Conservation (phyloP, 306 rosid genomes). For the barrel medic (Medicago truncatula) region DNA sequence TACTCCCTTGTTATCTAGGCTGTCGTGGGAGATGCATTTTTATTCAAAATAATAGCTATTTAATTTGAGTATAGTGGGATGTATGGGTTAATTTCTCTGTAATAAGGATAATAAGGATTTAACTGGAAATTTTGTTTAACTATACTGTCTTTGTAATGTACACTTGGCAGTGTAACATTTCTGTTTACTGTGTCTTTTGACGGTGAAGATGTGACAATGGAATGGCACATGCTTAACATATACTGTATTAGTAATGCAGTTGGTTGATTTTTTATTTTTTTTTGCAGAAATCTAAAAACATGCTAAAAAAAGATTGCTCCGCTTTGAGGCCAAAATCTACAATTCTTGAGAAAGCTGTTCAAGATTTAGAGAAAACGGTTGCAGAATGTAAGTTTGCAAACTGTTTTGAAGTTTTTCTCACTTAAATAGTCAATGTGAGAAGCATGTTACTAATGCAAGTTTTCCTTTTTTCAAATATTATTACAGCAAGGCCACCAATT, state of each 20-base stretch:
- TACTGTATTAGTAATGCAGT: constrained; percentile 21
- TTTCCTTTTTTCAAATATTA: constrained; percentile 33
- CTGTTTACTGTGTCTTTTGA: constrained; percentile 22
- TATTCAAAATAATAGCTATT: constrained; percentile 27
- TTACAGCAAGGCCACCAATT: constrained; percentile 94
- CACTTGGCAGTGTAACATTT: constrained; percentile 25
- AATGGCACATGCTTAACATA: constrained; percentile 11
- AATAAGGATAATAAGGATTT: neutral
- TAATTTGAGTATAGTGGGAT: constrained; percentile 1
- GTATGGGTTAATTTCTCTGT: constrained; percentile 15
- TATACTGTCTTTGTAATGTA: constrained; percentile 2
- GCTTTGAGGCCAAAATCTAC: constrained; percentile 71
- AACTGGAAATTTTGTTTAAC: neutral
- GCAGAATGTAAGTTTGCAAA: constrained; percentile 76
- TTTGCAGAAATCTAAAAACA: constrained; percentile 69
- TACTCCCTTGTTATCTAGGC: constrained; percentile 10
- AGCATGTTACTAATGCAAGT: constrained; percentile 34
- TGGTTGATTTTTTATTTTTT: constrained; percentile 26
- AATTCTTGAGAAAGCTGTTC: constrained; percentile 85
- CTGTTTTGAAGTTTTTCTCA: constrained; percentile 38
- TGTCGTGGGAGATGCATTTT: neutral
- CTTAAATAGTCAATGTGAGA: constrained; percentile 22
- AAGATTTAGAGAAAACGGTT: constrained; percentile 89
- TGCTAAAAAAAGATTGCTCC: constrained; percentile 78
- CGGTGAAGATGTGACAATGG: constrained; percentile 22